A percentile compares a stretch with the other conserved stretches of the same genome.
These are phyloP conservation scores for Spergularia bocconei DNA, from an alignment of 148 eudicot species.

Conservation along the genomic window DNA sequence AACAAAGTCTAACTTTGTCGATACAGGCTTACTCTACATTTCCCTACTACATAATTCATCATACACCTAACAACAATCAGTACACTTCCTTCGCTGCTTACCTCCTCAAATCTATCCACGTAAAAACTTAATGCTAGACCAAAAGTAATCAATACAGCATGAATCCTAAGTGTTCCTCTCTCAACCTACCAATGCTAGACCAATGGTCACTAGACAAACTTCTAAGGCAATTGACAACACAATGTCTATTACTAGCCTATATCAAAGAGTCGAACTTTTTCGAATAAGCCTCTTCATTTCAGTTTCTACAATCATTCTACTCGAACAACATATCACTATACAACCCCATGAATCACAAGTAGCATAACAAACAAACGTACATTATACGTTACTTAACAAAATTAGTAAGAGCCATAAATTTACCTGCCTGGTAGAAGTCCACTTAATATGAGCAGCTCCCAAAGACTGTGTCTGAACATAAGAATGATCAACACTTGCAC, in stretches of 20 bases:
- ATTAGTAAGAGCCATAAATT: neutral
- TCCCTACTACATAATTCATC: neutral
- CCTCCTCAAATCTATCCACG: neutral
- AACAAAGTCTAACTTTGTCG: neutral
- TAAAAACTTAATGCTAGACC: neutral
- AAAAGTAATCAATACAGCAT: neutral
- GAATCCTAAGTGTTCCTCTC: neutral
- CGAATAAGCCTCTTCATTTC: neutral
- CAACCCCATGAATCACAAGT: neutral
- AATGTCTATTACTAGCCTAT: neutral
- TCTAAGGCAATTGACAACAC: no score
- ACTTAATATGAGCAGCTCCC: constrained; percentile 85
- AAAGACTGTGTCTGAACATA: constrained; percentile 81
- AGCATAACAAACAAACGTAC: neutral
- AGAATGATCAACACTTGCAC: constrained; percentile 73
- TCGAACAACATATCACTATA: neutral
- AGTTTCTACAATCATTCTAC: neutral
- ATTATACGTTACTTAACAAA: neutral
- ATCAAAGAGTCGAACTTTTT: neutral
- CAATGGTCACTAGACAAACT: neutral
- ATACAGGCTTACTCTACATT: neutral
- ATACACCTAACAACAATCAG: neutral
- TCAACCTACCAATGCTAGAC: no score
- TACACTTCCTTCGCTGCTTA: neutral
- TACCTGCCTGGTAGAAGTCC: constrained; percentile 93